These are phyloP conservation scores for Beauveria pseudobassiana DNA, from an alignment of 2,329 filamentous ascomycete genomes.

Conservation along the genomic window DNA sequence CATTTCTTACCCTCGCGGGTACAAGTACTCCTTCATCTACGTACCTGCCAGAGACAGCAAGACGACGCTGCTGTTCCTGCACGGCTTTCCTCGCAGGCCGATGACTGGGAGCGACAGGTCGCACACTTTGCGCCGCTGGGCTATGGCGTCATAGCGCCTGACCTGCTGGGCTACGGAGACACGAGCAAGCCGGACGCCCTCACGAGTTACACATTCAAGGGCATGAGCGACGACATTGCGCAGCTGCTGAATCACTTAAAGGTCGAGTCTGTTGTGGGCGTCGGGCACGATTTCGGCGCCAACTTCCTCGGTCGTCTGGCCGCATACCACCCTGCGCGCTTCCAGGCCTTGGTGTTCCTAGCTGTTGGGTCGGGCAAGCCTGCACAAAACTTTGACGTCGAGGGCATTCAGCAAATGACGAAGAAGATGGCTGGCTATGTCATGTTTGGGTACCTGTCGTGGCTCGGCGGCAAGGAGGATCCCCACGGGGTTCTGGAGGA, in stretches of 20 bases:
- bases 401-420: slow-evolving; percentile 25
- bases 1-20: slow-evolving; percentile 16
- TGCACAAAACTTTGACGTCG: slow-evolving; percentile 22
- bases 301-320: slow-evolving; percentile 23
- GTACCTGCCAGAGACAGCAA: slow-evolving; percentile 14
- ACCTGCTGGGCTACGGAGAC: slow-evolving; percentile 32
- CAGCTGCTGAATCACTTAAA: slow-evolving; percentile 24
- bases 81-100: slow-evolving; percentile 38
- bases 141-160: slow-evolving; percentile 35
- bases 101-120: slow-evolving; percentile 36
- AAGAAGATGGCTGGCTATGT: slow-evolving; percentile 21
- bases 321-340: slow-evolving; percentile 19
- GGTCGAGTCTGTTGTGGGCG: slow-evolving; percentile 32
- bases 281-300: slow-evolving; percentile 30
- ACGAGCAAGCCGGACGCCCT: slow-evolving; percentile 25
- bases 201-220: slow-evolving; percentile 23
- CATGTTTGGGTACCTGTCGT: slow-evolving; percentile 25
- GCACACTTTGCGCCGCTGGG: slow-evolving; percentile 25
- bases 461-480: slow-evolving; percentile 15
- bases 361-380: slow-evolving; percentile 23
- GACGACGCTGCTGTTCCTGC: slow-evolving; percentile 37
- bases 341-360: slow-evolving; percentile 20
- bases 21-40: slow-evolving; percentile 25
- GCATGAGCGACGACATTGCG: slow-evolving; percentile 25
- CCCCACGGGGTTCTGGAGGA: slow-evolving; percentile 18